phyloP scores from a whole-genome alignment of 805 yeast genomes.

The Brettanomyces sp. region DNA sequence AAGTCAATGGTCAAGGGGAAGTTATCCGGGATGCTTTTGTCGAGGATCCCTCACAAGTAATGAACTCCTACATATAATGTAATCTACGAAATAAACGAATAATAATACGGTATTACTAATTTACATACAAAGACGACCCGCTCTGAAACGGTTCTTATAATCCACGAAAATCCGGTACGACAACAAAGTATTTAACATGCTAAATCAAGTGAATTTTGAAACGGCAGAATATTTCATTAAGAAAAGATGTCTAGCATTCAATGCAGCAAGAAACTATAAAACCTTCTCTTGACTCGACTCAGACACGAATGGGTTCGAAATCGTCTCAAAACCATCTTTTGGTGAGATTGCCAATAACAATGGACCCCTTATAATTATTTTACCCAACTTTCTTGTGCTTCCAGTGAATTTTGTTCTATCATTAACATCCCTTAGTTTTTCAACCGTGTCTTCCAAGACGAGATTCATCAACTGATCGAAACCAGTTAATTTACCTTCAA shows the following conservation, averaged over 20 bases:
- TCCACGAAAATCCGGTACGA: background rate
- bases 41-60: background rate
- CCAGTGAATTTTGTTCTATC: constrained; percentile 36
- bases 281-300: background rate
- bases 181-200: too few relatives aligned
- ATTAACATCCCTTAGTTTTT: constrained; percentile 46
- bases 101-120: too few relatives aligned
- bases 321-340: constrained; percentile 57
- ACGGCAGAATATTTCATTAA: too few relatives aligned
- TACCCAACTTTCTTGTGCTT: constrained; percentile 61
- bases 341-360: constrained; percentile 67
- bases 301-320: constrained; percentile 55
- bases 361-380: constrained; percentile 82
- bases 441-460: constrained; percentile 63
- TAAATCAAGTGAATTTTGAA: too few relatives aligned
- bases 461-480: constrained; percentile 74
- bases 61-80: constrained; percentile 1
- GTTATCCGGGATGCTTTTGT: background rate
- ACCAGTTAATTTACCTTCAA: constrained; percentile 77
- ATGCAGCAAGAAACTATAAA: background rate
- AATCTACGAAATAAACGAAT: background rate
- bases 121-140: too few relatives aligned
- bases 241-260: too few relatives aligned
- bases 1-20: constrained; percentile 1
- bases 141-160: background rate